Evolutionary conservation across 257 asterid species (phyloP), one percentile per base, ranked within the genome.

Genomic region (Solanum piurae): DNA sequence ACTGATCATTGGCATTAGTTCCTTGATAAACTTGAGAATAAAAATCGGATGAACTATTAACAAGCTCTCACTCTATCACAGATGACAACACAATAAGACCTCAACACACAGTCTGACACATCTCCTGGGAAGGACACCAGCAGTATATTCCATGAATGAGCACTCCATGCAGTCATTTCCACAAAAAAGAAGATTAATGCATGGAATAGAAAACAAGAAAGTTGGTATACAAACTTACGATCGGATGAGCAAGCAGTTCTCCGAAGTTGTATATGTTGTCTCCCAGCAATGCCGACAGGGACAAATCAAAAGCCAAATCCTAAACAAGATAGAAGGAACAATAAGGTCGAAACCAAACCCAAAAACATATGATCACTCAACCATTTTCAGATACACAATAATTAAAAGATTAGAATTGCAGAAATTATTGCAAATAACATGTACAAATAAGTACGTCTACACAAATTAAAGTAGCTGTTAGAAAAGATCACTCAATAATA

Each of bases 221-320:
- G 42, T 83, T 14, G 8, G 37, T 36, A 66, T 31, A n/a, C 55
- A 36, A 68, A 21, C 90, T 88, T 88, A 88, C 90, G 18, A 74
- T 74, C 2, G 88, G 90, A 86, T 88, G 90, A 23, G 90, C 90
- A 40, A 88, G 90, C 12, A 88, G 88, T 72, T 88, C 90, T n/a
- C 90, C 90, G n/a, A 88, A 88, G 88, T 88, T 88, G 88, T 88
- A 88, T 77, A 88, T 88, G 74, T 86, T 86, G 69, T 88, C 90
- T 62, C 90, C 90, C 83, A 88, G 83, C 55, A 88, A 74, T 69
- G 90, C 90, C 9, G 88, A 88, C 29, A 88, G 58, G 74, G 90
- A 88, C 49, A 88, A 14, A 86, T 88, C 90, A 38, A 69, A 79
- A 3, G 90, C 90, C 85, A 88, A 86, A 58, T 74, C 83, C 83